Evolutionary conservation across 1,139 yeast genomes (phyloP), one percentile per base, ranked within the genome.

Genomic region (Protomyces inouyei): DNA sequence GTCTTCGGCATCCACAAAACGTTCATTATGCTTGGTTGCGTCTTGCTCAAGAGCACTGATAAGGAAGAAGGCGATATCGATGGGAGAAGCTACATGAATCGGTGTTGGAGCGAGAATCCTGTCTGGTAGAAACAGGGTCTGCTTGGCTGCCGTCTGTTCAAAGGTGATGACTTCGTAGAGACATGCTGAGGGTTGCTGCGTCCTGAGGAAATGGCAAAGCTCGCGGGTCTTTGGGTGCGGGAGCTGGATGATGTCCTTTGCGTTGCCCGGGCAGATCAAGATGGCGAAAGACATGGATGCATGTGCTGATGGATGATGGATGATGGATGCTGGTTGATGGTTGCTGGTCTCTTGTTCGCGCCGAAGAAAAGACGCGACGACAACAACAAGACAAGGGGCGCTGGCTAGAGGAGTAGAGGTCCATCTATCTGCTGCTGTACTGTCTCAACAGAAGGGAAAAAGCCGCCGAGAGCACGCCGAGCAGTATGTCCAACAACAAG

Each of bases 211-310:
- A 12, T 52, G 57, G 40, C 56, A 32, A 10, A 55, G 52, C 23
- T n/a, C 23, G 18, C 36, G 52, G 3, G 63, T 59, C 32, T 55
- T 55, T 1, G 63, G 63, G 45, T 59, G 63, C 3, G 52, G 48
- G 1, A 59, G 63, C 48, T 38, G 40, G 16, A 59, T 38, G 21
- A 59, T 59, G 9, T 59, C 63, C 16, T 21, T 25, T 3, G 56
- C 53, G 52, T 59, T 21, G 12, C 23, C 37, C n/a, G 63, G 63
- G 21, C 57, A 46, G 18, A 59, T 43, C 10, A 59, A 40, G 32
- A 52, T 32, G 25, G 25, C 48, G 28, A 28, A 43, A 1, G 32
- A 28, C 48, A 43, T 43, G 23, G 12, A n/a, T 43, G 48, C 43
- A 37, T 37, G 43, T 3, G 16, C 16, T 37, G 43, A 28, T 9